Evolutionary conservation across 2,329 filamentous ascomycete genomes (phyloP).

Genomic region (Coccinonectria pachysandricola): DNA sequence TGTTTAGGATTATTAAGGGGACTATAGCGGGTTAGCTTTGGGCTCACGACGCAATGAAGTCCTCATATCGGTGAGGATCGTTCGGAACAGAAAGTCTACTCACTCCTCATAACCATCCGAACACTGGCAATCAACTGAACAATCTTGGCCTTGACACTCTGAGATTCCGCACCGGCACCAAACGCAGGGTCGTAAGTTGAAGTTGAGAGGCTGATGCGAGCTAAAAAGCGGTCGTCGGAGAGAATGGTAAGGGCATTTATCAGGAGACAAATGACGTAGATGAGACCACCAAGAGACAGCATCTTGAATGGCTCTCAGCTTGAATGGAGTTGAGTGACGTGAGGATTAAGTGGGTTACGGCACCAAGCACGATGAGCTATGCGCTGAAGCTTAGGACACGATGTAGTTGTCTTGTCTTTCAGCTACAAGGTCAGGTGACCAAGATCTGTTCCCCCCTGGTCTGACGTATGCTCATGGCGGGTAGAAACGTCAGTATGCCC

Average conservation of each 20-base stretch:
- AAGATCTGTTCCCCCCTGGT: no score
- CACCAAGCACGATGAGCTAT: no score
- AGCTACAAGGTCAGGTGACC: no score
- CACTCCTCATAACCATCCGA: background rate
- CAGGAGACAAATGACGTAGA: background rate
- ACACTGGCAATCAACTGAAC: background rate
- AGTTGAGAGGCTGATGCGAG: background rate
- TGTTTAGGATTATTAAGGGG: background rate
- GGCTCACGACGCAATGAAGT: no score
- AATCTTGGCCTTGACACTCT: background rate
- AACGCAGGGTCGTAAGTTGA: background rate
- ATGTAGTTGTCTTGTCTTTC: no score
- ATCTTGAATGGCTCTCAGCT: no score
- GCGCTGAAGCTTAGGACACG: no score
- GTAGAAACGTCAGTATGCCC: background rate
- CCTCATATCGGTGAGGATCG: constrained; percentile 1
- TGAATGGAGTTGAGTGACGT: no score
- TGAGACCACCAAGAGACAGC: background rate
- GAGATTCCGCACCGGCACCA: background rate
- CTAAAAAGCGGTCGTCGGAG: background rate
- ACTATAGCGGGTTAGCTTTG: background rate
- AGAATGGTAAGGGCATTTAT: background rate
- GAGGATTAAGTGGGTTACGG: no score
- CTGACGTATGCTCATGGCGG: background rate
- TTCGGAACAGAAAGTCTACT: no score